phyloP scores from a whole-genome alignment of 306 rosid species.

The barrel medic (Medicago truncatula) region MtrunA17r5.0-ANR NC_053048.1:55884501-55885000 shows the following conservation, averaged over 20 bases:
- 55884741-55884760: not conserved
- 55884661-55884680: too few species aligned
- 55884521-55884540: too few species aligned
- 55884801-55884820: constrained; percentile 73
- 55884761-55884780: not conserved
- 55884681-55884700: too few species aligned
- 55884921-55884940: constrained; percentile 76
- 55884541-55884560: too few species aligned
- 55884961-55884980: constrained; percentile 79
- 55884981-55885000: constrained; percentile 56
- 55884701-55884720: too few species aligned
- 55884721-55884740: not conserved
- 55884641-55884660: too few species aligned
- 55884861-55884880: constrained; percentile 82
- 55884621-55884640: too few species aligned
- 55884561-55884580: too few species aligned
- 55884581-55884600: too few species aligned
- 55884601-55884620: too few species aligned
- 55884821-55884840: constrained; percentile 73
- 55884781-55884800: too few species aligned
- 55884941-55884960: constrained; percentile 82
- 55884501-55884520: too few species aligned
- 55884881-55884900: constrained; percentile 70
- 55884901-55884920: constrained; percentile 76
- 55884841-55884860: constrained; percentile 77